Base-by-base conservation (phyloP, 2,329 filamentous ascomycete species). In the Aspergillus sp. region DNA sequence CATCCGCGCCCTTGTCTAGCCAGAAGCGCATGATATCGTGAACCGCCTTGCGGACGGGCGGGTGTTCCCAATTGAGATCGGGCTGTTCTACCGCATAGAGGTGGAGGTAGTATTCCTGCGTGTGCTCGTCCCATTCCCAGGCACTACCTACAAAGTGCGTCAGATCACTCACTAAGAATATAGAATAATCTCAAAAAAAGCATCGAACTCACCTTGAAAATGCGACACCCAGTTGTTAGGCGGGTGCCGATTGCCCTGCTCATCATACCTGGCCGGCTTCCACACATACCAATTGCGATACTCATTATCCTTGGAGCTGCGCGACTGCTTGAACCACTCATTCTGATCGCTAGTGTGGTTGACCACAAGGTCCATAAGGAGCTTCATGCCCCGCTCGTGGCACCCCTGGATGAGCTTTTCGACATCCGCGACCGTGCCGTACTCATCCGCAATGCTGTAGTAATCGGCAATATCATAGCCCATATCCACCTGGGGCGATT, bases 51-150 rank as follows among this genome's bases (percentile, higher is more conserved):
- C 90, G 84, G 0, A 89, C 85, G 8, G 84, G 85, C 0, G 82
- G 81, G 59, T 88, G 90, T 70, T 93, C 89, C 90, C 90, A 95
- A 76, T 95, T 95, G n/a, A 95, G 81, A 67, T 95, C 91, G 0
- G 91, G 91, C 72, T 94, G 91, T 64, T 90, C 86, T 5, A 83
- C 84, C 6, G 88, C 86, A 73, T 91, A 96, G 10, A 95, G 81
- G 62, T 90, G 87, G 0, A 93, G 84, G 68, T 91, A 93, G 73
- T 91, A 93, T 74, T 93, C 88, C 51, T 83, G 81, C 0, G 89
- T 91, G n/a, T 76, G 71, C 65, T 90, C 86, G 67, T 92, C 90
- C 79, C 86, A 93, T 61, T 87, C 68, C 78, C 78, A 80, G 7
- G 75, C 76, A 54, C 72, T 77, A 19, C 74, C 75, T 76, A n/a